Evolutionary conservation across 805 yeast genomes (phyloP).

Genomic region (Schwanniomyces yamadae): DNA sequence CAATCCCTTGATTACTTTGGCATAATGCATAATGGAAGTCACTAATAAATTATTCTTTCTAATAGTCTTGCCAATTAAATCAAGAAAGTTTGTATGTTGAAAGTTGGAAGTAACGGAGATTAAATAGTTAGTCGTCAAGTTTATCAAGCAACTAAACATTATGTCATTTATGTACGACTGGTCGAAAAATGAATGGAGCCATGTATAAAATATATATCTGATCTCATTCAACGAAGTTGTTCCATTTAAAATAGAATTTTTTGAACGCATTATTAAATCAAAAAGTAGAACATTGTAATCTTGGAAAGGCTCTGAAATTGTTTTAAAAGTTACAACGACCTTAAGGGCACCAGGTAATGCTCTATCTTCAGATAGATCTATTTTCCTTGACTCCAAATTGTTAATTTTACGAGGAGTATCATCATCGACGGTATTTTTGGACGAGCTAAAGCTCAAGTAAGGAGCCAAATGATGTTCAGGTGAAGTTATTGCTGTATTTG

Average conservation of each 20-base stretch:
- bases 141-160: conserved; percentile 37
- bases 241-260: conserved; percentile 22
- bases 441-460: background rate
- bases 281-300: conserved; percentile 8
- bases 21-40: conserved; percentile 36
- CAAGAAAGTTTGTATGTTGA: conserved; percentile 8
- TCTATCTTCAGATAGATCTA: background rate
- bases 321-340: conserved; percentile 1
- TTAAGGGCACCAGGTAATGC: conserved; percentile 10
- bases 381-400: background rate
- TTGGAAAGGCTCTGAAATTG: background rate
- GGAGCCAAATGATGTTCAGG: conserved; percentile 1
- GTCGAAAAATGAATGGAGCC: conserved; percentile 34
- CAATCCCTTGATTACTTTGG: conserved; percentile 34
- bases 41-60: conserved; percentile 27
- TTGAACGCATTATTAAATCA: conserved; percentile 7
- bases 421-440: background rate
- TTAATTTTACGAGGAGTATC: background rate
- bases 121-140: conserved; percentile 39
- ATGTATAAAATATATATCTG: conserved; percentile 28
- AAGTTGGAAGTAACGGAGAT: conserved; percentile 16
- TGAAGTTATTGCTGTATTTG: background rate
- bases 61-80: conserved; percentile 12
- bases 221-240: conserved; percentile 25
- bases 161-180: conserved; percentile 20